Evolutionary conservation across 2,329 filamentous ascomycete genomes (phyloP).

Genomic region (Microsporum canis): DNA sequence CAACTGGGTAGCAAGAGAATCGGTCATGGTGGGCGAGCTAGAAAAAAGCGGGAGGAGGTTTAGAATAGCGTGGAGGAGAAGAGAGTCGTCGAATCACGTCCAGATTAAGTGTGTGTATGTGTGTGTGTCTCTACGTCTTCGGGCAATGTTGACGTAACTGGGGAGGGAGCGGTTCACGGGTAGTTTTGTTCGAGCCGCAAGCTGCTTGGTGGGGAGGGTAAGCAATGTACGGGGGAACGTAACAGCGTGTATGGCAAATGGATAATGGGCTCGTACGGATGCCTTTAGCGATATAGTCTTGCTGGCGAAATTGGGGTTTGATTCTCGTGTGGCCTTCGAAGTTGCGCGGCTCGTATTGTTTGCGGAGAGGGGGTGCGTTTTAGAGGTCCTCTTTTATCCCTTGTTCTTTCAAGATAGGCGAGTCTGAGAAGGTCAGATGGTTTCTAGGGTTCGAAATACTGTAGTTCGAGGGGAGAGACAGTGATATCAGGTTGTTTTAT

Average conservation of each 20-base stretch:
- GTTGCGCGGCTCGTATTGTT: background rate
- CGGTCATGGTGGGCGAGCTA: conserved; percentile 19
- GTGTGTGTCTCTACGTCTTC: background rate
- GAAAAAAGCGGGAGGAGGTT: background rate
- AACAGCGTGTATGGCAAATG: background rate
- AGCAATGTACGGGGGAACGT: background rate
- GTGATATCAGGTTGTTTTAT: background rate
- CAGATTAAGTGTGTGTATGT: background rate
- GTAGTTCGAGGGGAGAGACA: background rate
- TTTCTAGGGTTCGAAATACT: background rate
- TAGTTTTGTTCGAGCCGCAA: background rate
- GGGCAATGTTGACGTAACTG: background rate
- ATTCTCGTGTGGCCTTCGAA: background rate
- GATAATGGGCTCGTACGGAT: background rate
- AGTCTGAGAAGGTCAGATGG: background rate
- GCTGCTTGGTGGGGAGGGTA: background rate
- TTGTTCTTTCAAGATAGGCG: background rate
- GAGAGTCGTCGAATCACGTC: background rate
- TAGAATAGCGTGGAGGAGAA: background rate
- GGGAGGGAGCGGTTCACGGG: background rate
- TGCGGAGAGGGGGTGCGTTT: background rate
- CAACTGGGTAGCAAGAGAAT: conserved; percentile 36
- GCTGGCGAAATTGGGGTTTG: background rate
- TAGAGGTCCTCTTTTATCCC: background rate
- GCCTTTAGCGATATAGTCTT: background rate